Evolutionary conservation across 2,329 filamentous ascomycete genomes (phyloP), one percentile per base, ranked within the genome.

Genomic region (Fusarium papillatum): DNA sequence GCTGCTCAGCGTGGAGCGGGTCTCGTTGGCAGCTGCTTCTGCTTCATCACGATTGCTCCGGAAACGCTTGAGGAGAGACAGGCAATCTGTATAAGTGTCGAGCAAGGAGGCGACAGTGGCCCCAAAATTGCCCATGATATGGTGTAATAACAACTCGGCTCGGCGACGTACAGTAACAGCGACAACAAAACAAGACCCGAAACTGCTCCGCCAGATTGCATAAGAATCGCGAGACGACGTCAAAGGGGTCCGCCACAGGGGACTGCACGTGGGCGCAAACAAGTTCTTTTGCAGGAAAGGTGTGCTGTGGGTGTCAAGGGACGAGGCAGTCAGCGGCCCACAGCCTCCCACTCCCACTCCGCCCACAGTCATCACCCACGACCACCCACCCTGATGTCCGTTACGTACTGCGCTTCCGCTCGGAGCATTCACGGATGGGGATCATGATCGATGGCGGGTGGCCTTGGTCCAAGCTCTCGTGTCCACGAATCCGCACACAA

Each of bases 51-150:
- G 72, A 53, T 74, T 70, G 38, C 67, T 76, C 48, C 80, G 80
- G 66, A 84, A 80, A 13, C 80, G 80, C 72, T 85, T 86, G 9
- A 88, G 80, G 16, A 88, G 82, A 19, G 83, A 81, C 39, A 88
- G 81, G 72, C 87, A 87, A 72, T 83, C 87, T 61, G 84, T 83
- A 69, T 90, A 90, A 16, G 86, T 86, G 60, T 87, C 84, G 22
- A 90, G 80, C 17, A 90, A 82, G 10, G 84, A 84, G 6, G 81
- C 80, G 55, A 90, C 84, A 22, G 83, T 83, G 63, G 84, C 81
- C 64, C 86, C 84, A 72, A 90, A 88, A 41, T 83, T 80, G 31
- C 81, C 84, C 84, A 80, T 76, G 53, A 24, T 68, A 64, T 39
- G 26, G 41, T 24, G 60, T 17, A 62, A 66, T 67, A 60, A 63